Base-by-base conservation (phyloP, 2,329 filamentous ascomycete genomes). In the Aspergillus udagawae region DNA sequence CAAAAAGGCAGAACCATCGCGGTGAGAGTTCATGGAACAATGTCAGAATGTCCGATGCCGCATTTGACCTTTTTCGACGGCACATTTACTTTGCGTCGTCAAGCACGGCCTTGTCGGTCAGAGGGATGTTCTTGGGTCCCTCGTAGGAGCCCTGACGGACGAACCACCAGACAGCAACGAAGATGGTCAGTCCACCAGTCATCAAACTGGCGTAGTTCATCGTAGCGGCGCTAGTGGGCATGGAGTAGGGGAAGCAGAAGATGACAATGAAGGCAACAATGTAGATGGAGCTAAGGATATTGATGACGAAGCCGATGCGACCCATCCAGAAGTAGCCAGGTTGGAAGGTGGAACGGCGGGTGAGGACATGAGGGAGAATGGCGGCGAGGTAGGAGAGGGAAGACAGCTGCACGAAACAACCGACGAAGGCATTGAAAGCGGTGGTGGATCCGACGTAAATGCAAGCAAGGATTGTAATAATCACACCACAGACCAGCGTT, bases 171-270 rank as follows among this genome's bases (percentile, higher is more conserved):
- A 73, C 60, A 0, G 69, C 73, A 1, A 83, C 73, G 42, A 84
- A 75, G 10, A 82, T 71, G 0, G 79, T 81, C 59, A 83, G 69
- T 1, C 80, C 82, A 12, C 80, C 81, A 1, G 78, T 80, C 61
- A 84, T 79, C 48, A 83, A 64, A 62, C 74, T 79, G 12, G 77
- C 75, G 64, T 83, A 84, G 62, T 84, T 84, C 82, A 84, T 84
- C 3, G 70, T 75, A 32, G 69, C 66, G 2, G 77, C 77, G 56
- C 75, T 67, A 5, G 78, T 75, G 10, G 80, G 77, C 51, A 82
- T 61, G 0, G 72, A 67, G 58, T 77, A 82, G 0, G 82, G 83
- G 73, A 86, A 86, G 65, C 82, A 85, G 70, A 82, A 86, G 57
- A 86, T 80, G n/a, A 83, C 73, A 53, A 82, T 76, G 62, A 85